Percentiles rank a stretch among this genome's conserved stretches.
Evolutionary conservation across 2,329 filamentous ascomycete species (phyloP).

Genomic region (Aspergillus pseudotamarii): DNA sequence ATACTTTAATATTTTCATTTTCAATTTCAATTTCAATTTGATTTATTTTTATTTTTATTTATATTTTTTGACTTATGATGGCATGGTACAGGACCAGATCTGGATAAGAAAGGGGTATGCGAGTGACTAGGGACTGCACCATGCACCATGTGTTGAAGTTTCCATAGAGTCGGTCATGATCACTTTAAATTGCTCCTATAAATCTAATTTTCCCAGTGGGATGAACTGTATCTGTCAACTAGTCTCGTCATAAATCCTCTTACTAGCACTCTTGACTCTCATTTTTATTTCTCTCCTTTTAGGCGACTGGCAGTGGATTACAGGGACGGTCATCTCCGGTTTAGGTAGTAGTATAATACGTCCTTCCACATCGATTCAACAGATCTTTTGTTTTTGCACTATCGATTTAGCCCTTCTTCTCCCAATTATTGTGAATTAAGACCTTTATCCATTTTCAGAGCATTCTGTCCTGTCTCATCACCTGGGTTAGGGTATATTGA

Average conservation of each 20-base stretch:
- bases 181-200: neutral
- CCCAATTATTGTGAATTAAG: neutral
- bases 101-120: neutral
- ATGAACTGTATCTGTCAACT: conserved; percentile 7
- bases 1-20: neutral
- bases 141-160: conserved; percentile 5
- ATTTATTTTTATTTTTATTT: neutral
- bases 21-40: conserved; percentile 6
- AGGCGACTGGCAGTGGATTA: neutral
- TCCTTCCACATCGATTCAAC: neutral
- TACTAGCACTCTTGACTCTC: neutral
- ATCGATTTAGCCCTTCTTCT: neutral
- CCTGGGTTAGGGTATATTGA: neutral
- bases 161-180: conserved; percentile 6
- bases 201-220: conserved; percentile 4
- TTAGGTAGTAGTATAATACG: conserved; percentile 2
- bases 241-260: conserved; percentile 4
- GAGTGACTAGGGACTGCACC: conserved; percentile 2
- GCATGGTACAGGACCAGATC: neutral
- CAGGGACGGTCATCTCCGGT: neutral
- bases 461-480: neutral
- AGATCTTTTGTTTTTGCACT: neutral
- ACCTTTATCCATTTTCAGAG: neutral
- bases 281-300: neutral
- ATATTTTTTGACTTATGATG: neutral